phyloP scores from a whole-genome alignment of 148 eudicot genomes.

The Salicornia ramosissima region DNA sequence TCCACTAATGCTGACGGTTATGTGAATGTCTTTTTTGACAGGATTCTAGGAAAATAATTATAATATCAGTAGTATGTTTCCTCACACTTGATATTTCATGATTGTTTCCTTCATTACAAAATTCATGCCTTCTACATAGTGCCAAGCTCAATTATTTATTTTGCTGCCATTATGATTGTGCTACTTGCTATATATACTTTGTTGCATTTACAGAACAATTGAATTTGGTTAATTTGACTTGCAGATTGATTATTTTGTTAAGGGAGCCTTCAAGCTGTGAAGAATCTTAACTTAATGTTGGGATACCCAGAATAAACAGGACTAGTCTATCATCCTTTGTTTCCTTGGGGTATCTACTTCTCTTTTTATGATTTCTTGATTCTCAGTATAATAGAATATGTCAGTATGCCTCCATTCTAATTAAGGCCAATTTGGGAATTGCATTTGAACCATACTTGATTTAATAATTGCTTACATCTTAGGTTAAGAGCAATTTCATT shows the following conservation, averaged over 20 bases:
- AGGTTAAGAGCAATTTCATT: too few relatives aligned
- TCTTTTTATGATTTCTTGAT: background rate
- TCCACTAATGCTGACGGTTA: too few relatives aligned
- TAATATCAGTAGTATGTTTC: conserved; percentile 75
- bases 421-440: too few relatives aligned
- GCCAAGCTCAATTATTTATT: too few relatives aligned
- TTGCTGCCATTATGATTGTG: too few relatives aligned
- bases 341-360: conserved; percentile 42
- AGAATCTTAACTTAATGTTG: conserved; percentile 96
- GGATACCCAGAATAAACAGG: conserved; percentile 87
- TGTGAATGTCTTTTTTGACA: conserved; percentile 80
- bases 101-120: background rate
- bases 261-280: conserved; percentile 97
- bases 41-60: conserved; percentile 83
- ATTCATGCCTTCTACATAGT: background rate
- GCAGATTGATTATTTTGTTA: conserved; percentile 94
- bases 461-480: too few relatives aligned
- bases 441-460: too few relatives aligned
- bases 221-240: conserved; percentile 3
- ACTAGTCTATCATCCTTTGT: conserved; percentile 65
- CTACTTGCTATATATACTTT: background rate
- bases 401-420: too few relatives aligned
- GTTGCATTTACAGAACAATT: background rate
- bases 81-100: background rate
- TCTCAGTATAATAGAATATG: background rate